Percentiles rank a stretch among this genome's conserved stretches.
Conservation (phyloP, 208 protist genomes). For the Phytomonas francai region DNA sequence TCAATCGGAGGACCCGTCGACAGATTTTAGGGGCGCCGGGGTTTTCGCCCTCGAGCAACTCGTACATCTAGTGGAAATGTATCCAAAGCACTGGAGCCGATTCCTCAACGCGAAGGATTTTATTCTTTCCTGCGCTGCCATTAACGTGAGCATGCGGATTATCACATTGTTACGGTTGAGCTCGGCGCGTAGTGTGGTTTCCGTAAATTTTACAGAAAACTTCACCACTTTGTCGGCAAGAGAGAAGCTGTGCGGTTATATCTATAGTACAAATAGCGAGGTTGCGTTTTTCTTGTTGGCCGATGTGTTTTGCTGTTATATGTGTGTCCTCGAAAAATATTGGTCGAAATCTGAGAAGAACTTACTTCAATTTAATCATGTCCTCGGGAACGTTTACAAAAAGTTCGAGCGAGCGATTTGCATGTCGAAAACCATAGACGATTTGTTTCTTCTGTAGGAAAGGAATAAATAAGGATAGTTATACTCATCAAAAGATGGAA, state of each 20-base stretch:
- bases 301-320: constrained; percentile 56
- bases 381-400: constrained; percentile 27
- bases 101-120: constrained; percentile 33
- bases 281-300: constrained; percentile 23
- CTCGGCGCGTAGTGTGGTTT: constrained; percentile 22
- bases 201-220: constrained; percentile 18
- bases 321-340: constrained; percentile 33
- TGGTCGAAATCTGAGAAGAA: constrained; percentile 49
- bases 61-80: constrained; percentile 53
- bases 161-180: constrained; percentile 38
- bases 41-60: constrained; percentile 65
- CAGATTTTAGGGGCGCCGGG: constrained; percentile 85
- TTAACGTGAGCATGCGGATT: constrained; percentile 75
- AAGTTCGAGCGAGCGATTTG: constrained; percentile 33
- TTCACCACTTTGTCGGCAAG: constrained; percentile 20
- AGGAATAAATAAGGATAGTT: not conserved
- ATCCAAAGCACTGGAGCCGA: constrained; percentile 39
- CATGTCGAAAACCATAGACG: constrained; percentile 23
- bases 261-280: constrained; percentile 22
- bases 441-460: constrained; percentile 19
- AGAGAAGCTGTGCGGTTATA: constrained; percentile 28
- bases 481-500: too few species aligned
- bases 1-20: constrained; percentile 69
- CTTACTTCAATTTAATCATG: constrained; percentile 53
- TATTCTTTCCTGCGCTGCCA: constrained; percentile 45